phyloP scores from a whole-genome alignment of 768 basidiomycete species.

The Tricholoma furcatifolium region DNA sequence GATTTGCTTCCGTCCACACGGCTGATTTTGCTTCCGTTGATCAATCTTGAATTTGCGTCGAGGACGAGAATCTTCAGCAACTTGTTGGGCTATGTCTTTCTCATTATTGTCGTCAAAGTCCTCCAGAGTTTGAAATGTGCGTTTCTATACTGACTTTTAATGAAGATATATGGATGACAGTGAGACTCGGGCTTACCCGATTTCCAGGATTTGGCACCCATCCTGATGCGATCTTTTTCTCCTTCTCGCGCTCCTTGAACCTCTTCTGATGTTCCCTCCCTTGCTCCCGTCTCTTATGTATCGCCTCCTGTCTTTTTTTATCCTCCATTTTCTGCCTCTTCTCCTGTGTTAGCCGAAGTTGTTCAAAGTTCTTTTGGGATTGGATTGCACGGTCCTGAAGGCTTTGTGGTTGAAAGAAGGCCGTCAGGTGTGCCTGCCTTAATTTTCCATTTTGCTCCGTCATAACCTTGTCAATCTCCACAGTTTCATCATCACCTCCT shows the following conservation, averaged over 20 bases:
- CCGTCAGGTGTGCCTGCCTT: not conserved
- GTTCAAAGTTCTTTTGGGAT: not conserved
- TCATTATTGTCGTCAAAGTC: not conserved
- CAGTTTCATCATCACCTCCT: too few relatives aligned
- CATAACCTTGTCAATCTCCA: too few relatives aligned
- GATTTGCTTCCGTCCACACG: conserved; percentile 5
- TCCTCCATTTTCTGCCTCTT: not conserved
- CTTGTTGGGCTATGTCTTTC: conserved; percentile 1
- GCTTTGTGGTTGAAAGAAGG: not conserved
- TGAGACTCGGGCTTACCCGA: not conserved
- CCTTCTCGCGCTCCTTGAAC: not conserved
- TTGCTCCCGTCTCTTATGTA: conserved; percentile 1
- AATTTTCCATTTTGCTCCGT: too few relatives aligned
- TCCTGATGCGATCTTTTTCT: conserved; percentile 1
- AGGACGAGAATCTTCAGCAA: conserved; percentile 14
- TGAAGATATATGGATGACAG: not conserved
- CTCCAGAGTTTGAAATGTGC: not conserved
- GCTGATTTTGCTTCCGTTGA: conserved; percentile 3
- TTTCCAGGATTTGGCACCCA: too few relatives aligned
- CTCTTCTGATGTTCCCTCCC: conserved; percentile 8
- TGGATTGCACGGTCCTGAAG: not conserved
- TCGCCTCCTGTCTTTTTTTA: not conserved
- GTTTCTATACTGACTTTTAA: not conserved
- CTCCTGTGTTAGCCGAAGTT: conserved; percentile 1
- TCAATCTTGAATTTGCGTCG: not conserved